A percentile compares a stretch with the other conserved stretches of the same genome.
phyloP scores from a whole-genome alignment of 352 stramenopile species.

The Pythium utonaiense region DNA sequence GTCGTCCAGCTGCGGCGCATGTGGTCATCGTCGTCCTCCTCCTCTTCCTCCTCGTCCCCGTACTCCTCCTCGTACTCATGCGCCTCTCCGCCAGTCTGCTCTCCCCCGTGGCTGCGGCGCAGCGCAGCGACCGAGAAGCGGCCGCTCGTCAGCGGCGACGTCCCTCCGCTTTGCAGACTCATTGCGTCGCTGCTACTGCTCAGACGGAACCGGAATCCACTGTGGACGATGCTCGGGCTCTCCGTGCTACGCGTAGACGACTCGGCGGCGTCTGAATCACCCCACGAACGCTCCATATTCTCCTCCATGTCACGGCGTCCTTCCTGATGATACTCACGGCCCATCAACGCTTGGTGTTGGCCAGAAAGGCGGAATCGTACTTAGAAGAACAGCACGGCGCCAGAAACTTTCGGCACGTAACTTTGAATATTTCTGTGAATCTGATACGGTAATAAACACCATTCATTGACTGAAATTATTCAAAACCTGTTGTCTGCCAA shows the following conservation, averaged over 20 bases:
- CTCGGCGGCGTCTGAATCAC: neutral
- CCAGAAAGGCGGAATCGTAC: neutral
- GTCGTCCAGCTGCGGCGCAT: conserved; percentile 26
- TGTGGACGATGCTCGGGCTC: conserved; percentile 5
- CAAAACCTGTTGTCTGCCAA: too few species aligned
- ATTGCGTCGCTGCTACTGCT: conserved; percentile 12
- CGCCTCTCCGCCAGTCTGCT: neutral
- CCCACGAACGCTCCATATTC: neutral
- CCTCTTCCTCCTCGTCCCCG: conserved; percentile 24
- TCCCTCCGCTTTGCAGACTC: conserved; percentile 4
- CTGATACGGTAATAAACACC: neutral
- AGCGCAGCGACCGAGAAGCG: conserved; percentile 4
- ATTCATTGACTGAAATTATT: neutral
- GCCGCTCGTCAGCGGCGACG: neutral
- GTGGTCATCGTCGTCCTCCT: conserved; percentile 25
- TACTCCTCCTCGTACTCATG: conserved; percentile 4
- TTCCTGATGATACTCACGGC: too few species aligned
- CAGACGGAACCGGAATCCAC: conserved; percentile 16
- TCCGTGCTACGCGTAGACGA: neutral
- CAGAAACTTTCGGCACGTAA: neutral
- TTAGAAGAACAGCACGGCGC: neutral
- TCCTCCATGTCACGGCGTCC: too few species aligned
- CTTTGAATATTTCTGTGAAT: neutral
- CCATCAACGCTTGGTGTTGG: too few species aligned
- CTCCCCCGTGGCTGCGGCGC: conserved; percentile 2